Base-by-base conservation (phyloP, 2,329 filamentous ascomycete species). In the Lecanicillium sp. region DNA sequence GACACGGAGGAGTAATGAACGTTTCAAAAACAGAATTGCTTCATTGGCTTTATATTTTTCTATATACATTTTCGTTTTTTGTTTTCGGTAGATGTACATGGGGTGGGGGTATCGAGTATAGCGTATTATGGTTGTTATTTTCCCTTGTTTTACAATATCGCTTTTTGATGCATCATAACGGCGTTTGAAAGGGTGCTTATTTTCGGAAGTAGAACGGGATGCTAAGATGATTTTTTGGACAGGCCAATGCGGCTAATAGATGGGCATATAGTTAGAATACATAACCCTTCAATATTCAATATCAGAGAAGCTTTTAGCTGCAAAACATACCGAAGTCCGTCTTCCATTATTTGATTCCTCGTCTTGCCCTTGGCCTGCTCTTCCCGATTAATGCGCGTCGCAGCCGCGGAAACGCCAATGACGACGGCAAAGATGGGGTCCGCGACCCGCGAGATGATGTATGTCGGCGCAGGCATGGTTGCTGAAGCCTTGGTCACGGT, bases 371-470 rank as follows among this genome's bases (percentile, higher is more conserved):
- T 74, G 36, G 69, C 70, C 54, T 73, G 73, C 47, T 75, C 71
- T 49, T 79, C 75, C 28, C 75, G 73, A 46, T 70, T 77, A 60
- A 79, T 76, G 45, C 75, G 67, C 31, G 67, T 68, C 9, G 60
- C 69, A 18, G 75, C 72, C 2, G 75, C 75, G 17, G 67, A 65
- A 19, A 77, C 48, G 14, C 75, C 75, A 38, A 78, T 77, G 40
- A 68, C 52, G 12, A 78, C 49, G 29, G 72, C 75, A 38, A 79
- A 79, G 27, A 79, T 66, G 14, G 75, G 75, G 45, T 79, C 75
- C 14, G 67, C 72, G 7, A 67, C 63, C 49, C 66, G 63, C n/a
- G 74, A 77, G 41, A 79, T 75, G 45, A 79, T 77, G 52, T 77
- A 78, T 3, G 70, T 67, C 5, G 73, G 70, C 16, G 66, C 58